phyloP scores from a whole-genome alignment of 345 rosid species.

The Eucalyptus cladocalyx region DNA sequence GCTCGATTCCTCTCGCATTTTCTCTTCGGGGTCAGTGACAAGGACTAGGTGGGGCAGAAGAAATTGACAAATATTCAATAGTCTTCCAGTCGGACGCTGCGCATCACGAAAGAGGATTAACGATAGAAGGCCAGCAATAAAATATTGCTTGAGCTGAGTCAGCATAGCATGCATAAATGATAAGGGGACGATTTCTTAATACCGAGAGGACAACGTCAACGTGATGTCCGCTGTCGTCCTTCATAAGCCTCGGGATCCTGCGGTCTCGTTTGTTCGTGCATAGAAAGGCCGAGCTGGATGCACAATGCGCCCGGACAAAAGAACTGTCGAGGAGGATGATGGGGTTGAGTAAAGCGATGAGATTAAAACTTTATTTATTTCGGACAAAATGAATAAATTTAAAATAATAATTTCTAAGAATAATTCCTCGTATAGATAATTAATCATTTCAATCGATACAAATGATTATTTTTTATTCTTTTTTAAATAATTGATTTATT shows the following conservation, averaged over 20 bases:
- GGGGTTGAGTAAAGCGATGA: no score
- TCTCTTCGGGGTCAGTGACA: not conserved
- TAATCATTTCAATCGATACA: not conserved
- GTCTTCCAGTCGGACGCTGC: not conserved
- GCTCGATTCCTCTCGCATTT: not conserved
- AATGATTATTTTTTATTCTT: no score
- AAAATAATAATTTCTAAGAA: no score
- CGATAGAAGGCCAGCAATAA: not conserved
- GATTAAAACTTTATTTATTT: no score
- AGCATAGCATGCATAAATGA: not conserved
- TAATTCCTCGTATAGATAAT: not conserved
- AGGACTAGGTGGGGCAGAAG: not conserved
- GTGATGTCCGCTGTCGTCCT: not conserved
- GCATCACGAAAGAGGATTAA: not conserved
- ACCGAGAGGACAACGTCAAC: not conserved
- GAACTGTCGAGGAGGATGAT: no score
- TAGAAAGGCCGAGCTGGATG: not conserved
- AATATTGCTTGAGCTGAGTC: not conserved
- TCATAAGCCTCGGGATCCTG: not conserved
- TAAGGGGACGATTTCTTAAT: not conserved
- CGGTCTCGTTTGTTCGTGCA: not conserved
- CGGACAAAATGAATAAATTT: rapidly evolving
- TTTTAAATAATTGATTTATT: no score
- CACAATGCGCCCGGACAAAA: not conserved
- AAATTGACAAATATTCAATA: not conserved